Evolutionary conservation across 2,329 filamentous ascomycete species (phyloP).

Genomic region (Ceratocystis variospora): DNA sequence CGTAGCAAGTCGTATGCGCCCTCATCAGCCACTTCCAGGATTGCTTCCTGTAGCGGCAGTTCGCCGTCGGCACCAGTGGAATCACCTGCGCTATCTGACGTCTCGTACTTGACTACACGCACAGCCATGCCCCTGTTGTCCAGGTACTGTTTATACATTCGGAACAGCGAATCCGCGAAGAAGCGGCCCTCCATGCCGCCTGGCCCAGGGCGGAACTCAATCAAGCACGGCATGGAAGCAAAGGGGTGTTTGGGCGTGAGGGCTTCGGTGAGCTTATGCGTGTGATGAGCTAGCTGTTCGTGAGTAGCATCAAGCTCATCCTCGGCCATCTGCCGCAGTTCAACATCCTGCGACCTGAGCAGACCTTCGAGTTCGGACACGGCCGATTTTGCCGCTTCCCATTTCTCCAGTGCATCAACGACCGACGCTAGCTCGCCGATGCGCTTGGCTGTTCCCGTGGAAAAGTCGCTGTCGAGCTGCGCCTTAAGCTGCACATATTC

Average conservation of each 20-base stretch:
- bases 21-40: slow-evolving; percentile 64
- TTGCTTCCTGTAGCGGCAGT: slow-evolving; percentile 65
- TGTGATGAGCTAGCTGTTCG: slow-evolving; percentile 47
- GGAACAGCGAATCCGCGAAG: slow-evolving; percentile 74
- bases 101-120: slow-evolving; percentile 66
- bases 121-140: slow-evolving; percentile 50
- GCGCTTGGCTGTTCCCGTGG: slow-evolving; percentile 43
- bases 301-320: slow-evolving; percentile 65
- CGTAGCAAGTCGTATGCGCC: slow-evolving; percentile 73
- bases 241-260: slow-evolving; percentile 84
- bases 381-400: slow-evolving; percentile 41
- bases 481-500: slow-evolving; percentile 44
- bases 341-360: slow-evolving; percentile 35
- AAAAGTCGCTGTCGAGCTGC: slow-evolving; percentile 40
- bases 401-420: slow-evolving; percentile 43
- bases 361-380: slow-evolving; percentile 41
- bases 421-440: slow-evolving; percentile 48
- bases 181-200: slow-evolving; percentile 84
- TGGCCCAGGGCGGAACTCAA: slow-evolving; percentile 84
- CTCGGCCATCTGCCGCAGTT: slow-evolving; percentile 63
- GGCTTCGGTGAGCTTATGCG: slow-evolving; percentile 55
- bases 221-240: slow-evolving; percentile 71
- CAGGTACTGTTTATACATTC: slow-evolving; percentile 81
- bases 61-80: slow-evolving; percentile 44
- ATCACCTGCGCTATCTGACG: slow-evolving; percentile 47